Base-by-base conservation (phyloP, 768 basidiomycete genomes). In the Suillus subalutaceus region DNA sequence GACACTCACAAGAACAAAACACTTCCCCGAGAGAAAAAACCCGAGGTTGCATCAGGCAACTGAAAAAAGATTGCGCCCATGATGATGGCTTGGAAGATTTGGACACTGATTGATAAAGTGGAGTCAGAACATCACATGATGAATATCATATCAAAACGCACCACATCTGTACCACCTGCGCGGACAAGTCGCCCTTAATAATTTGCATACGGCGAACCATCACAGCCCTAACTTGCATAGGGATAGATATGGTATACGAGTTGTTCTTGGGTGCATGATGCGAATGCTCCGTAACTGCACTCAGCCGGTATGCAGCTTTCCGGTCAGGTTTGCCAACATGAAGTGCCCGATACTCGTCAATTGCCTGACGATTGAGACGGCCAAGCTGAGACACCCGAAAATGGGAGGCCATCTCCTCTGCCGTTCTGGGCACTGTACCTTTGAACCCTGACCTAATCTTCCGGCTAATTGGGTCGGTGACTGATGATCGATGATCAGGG, bases 1-100 rank as follows among this genome's bases (percentile, higher is more conserved):
- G 26, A 30, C 35, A 77, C 85, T 41, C 73, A 89, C 85, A 93
- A 92, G 84, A 91, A 93, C 23, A 94, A 79, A 30, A 90, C 82
- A 77, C 92, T 88, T 48, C 91, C 91, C 23, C 92, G 85, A n/a
- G 89, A 88, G 63, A 69, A 72, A 63, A 68, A 77, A n/a, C 64
- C 62, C 20, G 53, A 60, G 2, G 85, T 84, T 40, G 70, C 73
- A 46, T 72, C 68, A 0, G 78, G 70, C 32, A 82, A 65, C 15
- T 75, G 73, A 67, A 81, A 80, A 76, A 84, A 87, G 37, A 84
- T 77, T 1, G 79, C 80, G 40, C 74, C 76, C 12, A 66, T 60
- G 53, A 77, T 62, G 40, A 76, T 15, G 0, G 63, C 70, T 43
- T 72, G 70, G 16, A 75, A 65, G 6, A 68, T 43, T 3, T 70